Evolutionary conservation across 441 rosid genomes (phyloP).

Genomic region (Manihot esculenta): DNA sequence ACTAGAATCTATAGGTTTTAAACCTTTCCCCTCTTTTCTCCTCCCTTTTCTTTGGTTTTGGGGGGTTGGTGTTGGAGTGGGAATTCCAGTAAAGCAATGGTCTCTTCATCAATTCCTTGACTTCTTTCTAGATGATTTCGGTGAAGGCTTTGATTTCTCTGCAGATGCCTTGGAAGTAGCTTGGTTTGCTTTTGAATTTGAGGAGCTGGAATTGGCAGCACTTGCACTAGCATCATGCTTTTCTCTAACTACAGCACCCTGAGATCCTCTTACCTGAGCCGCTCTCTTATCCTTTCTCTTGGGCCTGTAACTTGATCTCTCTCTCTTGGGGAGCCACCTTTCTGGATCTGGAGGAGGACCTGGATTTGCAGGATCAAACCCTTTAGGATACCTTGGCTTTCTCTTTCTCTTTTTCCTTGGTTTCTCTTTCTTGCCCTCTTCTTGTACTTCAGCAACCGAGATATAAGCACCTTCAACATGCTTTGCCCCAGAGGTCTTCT

Average conservation of each 20-base stretch:
- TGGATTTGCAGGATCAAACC: constrained; percentile 89
- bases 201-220: constrained; percentile 31
- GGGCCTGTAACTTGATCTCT: constrained; percentile 90
- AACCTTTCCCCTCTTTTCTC: background rate
- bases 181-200: constrained; percentile 49
- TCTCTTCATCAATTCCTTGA: constrained; percentile 43
- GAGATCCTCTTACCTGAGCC: constrained; percentile 92
- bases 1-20: constrained; percentile 11
- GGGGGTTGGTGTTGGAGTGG: too few relatives aligned
- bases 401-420: constrained; percentile 91
- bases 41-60: too few relatives aligned
- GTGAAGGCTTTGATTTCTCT: constrained; percentile 48
- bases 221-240: constrained; percentile 62
- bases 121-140: constrained; percentile 71
- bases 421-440: constrained; percentile 76
- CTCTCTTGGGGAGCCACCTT: constrained; percentile 96
- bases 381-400: constrained; percentile 92
- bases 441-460: constrained; percentile 36
- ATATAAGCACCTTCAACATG: constrained; percentile 48
- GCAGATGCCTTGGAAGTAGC: constrained; percentile 46
- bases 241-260: constrained; percentile 77
- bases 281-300: constrained; percentile 94
- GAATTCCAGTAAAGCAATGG: background rate
- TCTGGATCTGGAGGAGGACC: constrained; percentile 98
- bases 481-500: constrained; percentile 86